These are phyloP conservation scores for Porphyra umbilicalis DNA, from an alignment of 31 red algal genomes.

Conservation along the genomic window DNA sequence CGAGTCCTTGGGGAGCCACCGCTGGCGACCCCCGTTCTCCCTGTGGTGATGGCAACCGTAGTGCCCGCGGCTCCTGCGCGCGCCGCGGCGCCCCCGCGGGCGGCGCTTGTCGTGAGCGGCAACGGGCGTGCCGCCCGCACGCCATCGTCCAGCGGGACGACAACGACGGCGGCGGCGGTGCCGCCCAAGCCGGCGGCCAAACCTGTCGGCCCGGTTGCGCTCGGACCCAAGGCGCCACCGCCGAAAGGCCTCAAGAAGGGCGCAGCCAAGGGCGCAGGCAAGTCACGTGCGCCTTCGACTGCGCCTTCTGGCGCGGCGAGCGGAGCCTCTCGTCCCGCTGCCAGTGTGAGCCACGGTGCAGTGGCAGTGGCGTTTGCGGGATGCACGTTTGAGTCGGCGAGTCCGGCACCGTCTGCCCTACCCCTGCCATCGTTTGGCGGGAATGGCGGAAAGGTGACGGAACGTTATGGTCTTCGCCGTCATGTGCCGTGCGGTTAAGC, in stretches of 20 bases:
- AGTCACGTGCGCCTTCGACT: not conserved
- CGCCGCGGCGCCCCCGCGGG: not conserved
- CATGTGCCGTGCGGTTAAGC: not conserved
- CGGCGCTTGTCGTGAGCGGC: not conserved
- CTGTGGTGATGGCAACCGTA: not conserved
- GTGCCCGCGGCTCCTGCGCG: no score
- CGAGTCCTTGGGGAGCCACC: not conserved
- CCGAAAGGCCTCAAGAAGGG: no score
- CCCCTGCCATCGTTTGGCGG: not conserved
- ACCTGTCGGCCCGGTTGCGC: not conserved
- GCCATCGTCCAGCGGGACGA: no score
- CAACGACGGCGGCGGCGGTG: not conserved
- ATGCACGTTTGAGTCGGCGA: not conserved
- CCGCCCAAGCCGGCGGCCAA: not conserved
- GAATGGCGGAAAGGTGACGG: not conserved
- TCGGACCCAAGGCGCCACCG: not conserved
- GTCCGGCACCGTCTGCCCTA: not conserved
- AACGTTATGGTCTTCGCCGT: not conserved
- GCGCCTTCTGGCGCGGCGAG: not conserved
- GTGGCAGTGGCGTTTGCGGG: not conserved
- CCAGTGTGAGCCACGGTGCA: not conserved
- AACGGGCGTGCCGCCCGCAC: no score
- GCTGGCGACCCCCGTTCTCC: not conserved
- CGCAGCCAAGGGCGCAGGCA: not conserved
- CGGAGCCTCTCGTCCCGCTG: not conserved